phyloP scores from a whole-genome alignment of 2,329 filamentous ascomycete species.

The Verticillium nubilum region DNA sequence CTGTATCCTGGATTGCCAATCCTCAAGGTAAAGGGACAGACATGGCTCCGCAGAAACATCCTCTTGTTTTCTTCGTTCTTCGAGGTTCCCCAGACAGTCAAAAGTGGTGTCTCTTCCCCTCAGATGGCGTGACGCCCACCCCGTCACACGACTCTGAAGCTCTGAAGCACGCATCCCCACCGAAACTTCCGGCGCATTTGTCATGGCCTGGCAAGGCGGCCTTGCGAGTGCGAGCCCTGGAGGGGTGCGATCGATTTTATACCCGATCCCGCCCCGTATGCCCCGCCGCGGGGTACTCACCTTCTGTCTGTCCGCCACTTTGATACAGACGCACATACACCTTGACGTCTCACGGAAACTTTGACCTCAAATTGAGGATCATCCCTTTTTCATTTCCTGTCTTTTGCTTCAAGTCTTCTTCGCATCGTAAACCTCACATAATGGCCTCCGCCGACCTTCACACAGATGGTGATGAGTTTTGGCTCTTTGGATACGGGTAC shows the following conservation, averaged over 20 bases:
- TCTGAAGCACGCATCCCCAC: background rate
- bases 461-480: constrained; percentile 61
- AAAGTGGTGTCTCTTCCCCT: background rate
- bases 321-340: background rate
- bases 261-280: background rate
- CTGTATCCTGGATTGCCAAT: too few species aligned
- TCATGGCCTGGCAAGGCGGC: background rate
- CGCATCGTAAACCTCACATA: background rate
- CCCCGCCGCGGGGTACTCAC: background rate
- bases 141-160: background rate
- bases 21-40: background rate
- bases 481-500: constrained; percentile 96
- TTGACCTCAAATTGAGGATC: background rate
- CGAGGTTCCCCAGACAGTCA: background rate
- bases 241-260: background rate
- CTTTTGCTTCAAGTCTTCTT: too few species aligned
- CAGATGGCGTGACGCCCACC: background rate
- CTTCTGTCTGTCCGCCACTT: background rate
- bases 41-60: background rate
- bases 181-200: background rate
- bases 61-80: background rate
- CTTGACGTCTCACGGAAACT: background rate
- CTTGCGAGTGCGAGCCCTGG: background rate
- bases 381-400: background rate
- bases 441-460: constrained; percentile 11